Base-by-base conservation (phyloP, 805 yeast species). In the Yarrowia yakushimensis region DNA sequence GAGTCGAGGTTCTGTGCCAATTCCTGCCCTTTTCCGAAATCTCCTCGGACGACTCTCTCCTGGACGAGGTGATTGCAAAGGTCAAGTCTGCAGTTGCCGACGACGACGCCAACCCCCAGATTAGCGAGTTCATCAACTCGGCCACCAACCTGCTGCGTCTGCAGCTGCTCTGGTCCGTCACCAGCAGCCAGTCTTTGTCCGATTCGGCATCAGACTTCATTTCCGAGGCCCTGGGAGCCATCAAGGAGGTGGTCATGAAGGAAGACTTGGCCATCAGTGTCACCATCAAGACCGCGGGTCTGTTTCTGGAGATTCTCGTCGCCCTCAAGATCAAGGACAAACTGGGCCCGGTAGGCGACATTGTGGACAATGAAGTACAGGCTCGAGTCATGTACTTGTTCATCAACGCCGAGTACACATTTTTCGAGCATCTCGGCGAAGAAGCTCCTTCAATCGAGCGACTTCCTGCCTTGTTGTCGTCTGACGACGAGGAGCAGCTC, bases 251-350 rank as follows among this genome's bases (percentile, higher is more conserved):
- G n/a, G 20, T 39, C 7, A 10, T 55, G 48, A 37, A 36, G 46
- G 60, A 54, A 28, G 60, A 36, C 2, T 8, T 55, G 18, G 48
- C 61, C 7, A 2, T 41, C 6, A 17, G 23, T 28, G 48, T 39
- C 12, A 10, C 46, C 9, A 39, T 55, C 30, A 55, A 55, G 37
- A 25, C 61, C 4, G 61, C 61, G 2, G 46, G 61, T 6, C 25
- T 55, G 8, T 41, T 39, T 15, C 12, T 55, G 30, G 61, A 55
- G n/a, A 28, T 28, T 15, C 36, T 55, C 3, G 48, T 41, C 4
- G 61, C 61, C 9, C 22, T 55, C 13, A 55, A 55, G 39, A 52
- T 52, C 23, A 52, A 52, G 59, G 59, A 48, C 30, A 48, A 52
- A 18, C 25, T 22, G 17, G 6, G 18, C 4, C 8, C 25, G 18